Evolutionary conservation across 306 rosid species (phyloP), one percentile per base, ranked within the genome.

Genomic region (Quercus engelmannii): DNA sequence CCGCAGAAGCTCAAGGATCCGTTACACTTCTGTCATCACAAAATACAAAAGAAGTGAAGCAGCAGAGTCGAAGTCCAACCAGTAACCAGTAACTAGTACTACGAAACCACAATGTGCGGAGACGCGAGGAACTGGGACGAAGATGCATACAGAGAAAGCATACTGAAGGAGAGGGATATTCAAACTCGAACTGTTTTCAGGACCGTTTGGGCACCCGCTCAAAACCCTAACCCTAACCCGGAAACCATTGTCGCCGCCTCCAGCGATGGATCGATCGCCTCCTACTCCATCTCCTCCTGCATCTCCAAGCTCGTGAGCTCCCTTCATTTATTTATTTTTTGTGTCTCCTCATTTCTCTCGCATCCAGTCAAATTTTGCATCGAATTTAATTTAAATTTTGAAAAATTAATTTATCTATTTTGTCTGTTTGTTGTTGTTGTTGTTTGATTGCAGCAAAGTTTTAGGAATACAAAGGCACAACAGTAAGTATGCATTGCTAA

Each of bases 41-140:
- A 41, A 41, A 41, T 8, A 41, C 12, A 41, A 41, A 41, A 41
- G 12, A 41, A n/a, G n/a, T n/a, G n/a, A n/a, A n/a, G n/a, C n/a
- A n/a, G 46, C 46, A 41, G 46, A 8, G 46, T 41, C 26, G n/a
- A 19, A 59, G 65, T 49, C 65, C 25, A n/a, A 23, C 65, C 28
- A 59, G 20, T 59, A 59, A 5, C 65, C 5, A 59, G 3, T n/a
- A 59, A 19, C 65, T 17, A 59, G 65, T 59, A 59, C n/a, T 5
- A 6, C 26, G 9, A 59, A 59, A 17, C 31, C 38, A 41, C 84
- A 75, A 91, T 92, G 97, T 43, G 72, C 68, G 95, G 88, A 19
- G 94, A 94, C 89, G 97, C 95, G 25, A 94, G 89, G 20, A 90
- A 84, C 86, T 94, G 99, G 99, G 90, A 92, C 87, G 97, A 94